These are phyloP conservation scores for Vicia sativa DNA, from an alignment of 306 rosid species.

Conservation along the genomic window DNA sequence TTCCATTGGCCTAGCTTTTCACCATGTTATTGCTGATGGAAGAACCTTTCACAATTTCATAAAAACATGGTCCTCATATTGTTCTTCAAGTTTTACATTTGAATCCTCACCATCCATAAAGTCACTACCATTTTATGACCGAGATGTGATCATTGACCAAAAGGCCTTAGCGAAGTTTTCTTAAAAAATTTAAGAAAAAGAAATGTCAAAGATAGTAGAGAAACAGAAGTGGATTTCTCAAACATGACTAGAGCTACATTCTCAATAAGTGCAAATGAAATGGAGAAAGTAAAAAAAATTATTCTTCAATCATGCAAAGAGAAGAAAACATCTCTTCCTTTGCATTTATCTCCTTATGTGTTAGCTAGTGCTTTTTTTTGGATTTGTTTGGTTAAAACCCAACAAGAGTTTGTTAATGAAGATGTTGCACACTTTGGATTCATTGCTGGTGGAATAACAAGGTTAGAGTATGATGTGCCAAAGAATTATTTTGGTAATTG, in stretches of 20 bases:
- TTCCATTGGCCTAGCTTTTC: conserved; percentile 50
- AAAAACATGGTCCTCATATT: conserved; percentile 53
- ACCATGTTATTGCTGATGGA: conserved; percentile 44
- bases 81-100: background rate
- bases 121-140: conserved; percentile 34
- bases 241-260: conserved; percentile 46
- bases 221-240: conserved; percentile 1
- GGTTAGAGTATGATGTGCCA: conserved; percentile 40
- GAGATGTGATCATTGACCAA: conserved; percentile 45
- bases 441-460: conserved; percentile 54
- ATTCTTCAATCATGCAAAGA: conserved; percentile 37
- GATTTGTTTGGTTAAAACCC: conserved; percentile 50
- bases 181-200: conserved; percentile 49
- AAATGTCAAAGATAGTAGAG: background rate
- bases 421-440: conserved; percentile 51
- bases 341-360: conserved; percentile 50
- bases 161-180: conserved; percentile 42
- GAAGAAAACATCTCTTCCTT: conserved; percentile 26
- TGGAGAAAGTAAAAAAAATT: conserved; percentile 41
- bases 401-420: conserved; percentile 12
- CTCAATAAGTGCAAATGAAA: conserved; percentile 27
- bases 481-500: conserved; percentile 46
- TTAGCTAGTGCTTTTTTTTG: conserved; percentile 51
- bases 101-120: background rate
- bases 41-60: conserved; percentile 61